Evolutionary conservation across 2,329 filamentous ascomycete genomes (phyloP), one percentile per base, ranked within the genome.

Genomic region (Claviceps purpurea): DNA sequence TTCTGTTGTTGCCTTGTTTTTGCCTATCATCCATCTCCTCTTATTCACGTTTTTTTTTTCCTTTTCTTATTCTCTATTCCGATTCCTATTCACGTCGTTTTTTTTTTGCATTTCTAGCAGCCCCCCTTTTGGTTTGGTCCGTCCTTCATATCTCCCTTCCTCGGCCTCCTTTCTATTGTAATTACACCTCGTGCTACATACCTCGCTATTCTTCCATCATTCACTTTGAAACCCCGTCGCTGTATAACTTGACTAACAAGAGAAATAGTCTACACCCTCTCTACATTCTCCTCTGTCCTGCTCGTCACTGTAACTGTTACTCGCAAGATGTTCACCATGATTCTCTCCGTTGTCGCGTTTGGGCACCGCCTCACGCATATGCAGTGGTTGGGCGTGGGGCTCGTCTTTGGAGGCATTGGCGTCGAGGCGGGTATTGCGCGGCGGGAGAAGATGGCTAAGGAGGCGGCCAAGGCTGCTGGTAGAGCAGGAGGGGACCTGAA

Each of bases 281-380:
- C 89, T 14, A 88, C 87, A 49, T 98, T 97, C 71, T 93, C 87
- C 10, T 93, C 86, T 10, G 79, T 98, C 48, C 77, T 97, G 50
- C 81, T 98, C 49, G 91, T 97, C 44, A 97, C 93, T 4, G 90
- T 98, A 2, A 98, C 89, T 2, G 93, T 98, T 46, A 98, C 93
- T 46, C 79, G 93, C 64, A 98, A 98, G 74, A 98, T 98, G 93
- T 79, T 97, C 66, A 97, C 91, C 59, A 98, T 98, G 93, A 88
- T 97, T 54, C 76, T 97, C 50, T 95, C 89, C 51, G 93, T 98
- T 30, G 74, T 97, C 55, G 89, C 89, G 71, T 98, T 97, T 66
- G 93, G 93, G 30, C 93, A 98, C 68, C 80, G 78, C 56, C 77
- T 98, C 48, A 86, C 81, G 30, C 71, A 74, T n/a, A 94, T 91